A percentile compares a stretch with the other conserved stretches of the same genome.
phyloP scores from a whole-genome alignment of 2,329 filamentous ascomycete species.

The Biscogniauxia sp. region DNA sequence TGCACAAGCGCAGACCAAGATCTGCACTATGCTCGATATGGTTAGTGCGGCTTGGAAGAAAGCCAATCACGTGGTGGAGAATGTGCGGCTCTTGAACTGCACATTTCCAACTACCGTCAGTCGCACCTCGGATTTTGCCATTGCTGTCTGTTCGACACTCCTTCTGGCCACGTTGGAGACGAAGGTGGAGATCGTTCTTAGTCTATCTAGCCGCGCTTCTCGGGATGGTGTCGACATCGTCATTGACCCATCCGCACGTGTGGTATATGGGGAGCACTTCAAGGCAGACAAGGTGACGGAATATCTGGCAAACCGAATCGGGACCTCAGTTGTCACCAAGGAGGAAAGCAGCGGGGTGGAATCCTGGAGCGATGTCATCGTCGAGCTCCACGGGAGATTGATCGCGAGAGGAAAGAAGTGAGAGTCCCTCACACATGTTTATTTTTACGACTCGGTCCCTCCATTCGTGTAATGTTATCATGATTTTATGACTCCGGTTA shows the following conservation, averaged over 20 bases:
- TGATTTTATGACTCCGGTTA: conserved; percentile 11
- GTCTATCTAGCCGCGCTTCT: conserved; percentile 47
- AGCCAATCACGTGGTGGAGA: conserved; percentile 56
- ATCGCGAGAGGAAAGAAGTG: conserved; percentile 55
- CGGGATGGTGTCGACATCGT: conserved; percentile 53
- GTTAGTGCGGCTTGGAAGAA: conserved; percentile 66
- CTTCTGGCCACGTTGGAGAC: conserved; percentile 65
- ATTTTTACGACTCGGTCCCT: neutral
- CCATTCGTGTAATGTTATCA: conserved; percentile 1
- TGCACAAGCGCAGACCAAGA: conserved; percentile 54
- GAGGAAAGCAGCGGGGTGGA: conserved; percentile 34
- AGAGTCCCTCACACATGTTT: neutral
- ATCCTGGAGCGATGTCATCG: conserved; percentile 54
- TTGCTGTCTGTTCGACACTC: conserved; percentile 60
- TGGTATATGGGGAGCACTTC: conserved; percentile 77
- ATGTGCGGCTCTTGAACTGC: conserved; percentile 60
- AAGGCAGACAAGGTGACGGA: conserved; percentile 73
- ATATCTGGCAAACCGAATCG: conserved; percentile 59
- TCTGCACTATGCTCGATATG: conserved; percentile 56
- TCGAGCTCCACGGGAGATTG: conserved; percentile 54
- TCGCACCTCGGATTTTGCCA: conserved; percentile 62
- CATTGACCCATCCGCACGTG: conserved; percentile 53
- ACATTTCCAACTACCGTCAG: conserved; percentile 63
- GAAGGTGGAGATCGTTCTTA: conserved; percentile 63
- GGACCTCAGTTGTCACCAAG: conserved; percentile 33